Conservation (phyloP, 371 early-diverging fungal species). For the Mucor circinelloides region DNA sequence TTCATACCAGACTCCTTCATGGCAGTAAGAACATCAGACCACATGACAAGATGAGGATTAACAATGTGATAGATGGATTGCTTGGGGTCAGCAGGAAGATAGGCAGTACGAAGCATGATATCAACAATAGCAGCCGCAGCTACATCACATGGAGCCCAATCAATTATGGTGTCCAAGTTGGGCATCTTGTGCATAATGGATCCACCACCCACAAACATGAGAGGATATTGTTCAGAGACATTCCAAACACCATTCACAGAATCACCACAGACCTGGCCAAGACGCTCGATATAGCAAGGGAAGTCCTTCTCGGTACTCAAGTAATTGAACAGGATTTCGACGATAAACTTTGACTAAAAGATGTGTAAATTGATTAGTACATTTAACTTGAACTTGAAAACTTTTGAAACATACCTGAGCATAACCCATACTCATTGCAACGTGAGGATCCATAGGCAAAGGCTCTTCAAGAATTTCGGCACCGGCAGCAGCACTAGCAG, state of each 20-base stretch:
- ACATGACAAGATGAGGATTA: conserved; percentile 24
- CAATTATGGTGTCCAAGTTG: conserved; percentile 19
- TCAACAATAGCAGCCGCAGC: conserved; percentile 32
- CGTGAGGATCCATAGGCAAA: conserved; percentile 20
- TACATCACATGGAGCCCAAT: conserved; percentile 45
- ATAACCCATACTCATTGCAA: conserved; percentile 42
- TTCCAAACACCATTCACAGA: conserved; percentile 47
- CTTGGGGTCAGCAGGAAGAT: not conserved
- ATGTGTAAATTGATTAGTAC: no score
- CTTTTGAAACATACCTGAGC: no score
- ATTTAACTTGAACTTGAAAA: no score
- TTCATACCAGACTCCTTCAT: conserved; percentile 31
- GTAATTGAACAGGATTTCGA: conserved; percentile 31
- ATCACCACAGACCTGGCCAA: conserved; percentile 54
- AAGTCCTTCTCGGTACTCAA: conserved; percentile 30
- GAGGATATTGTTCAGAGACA: conserved; percentile 36
- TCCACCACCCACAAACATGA: conserved; percentile 43
- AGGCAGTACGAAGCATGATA: conserved; percentile 32
- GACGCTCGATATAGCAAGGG: conserved; percentile 43
- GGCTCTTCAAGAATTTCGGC: conserved; percentile 24
- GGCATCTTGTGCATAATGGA: conserved; percentile 31
- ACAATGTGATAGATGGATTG: conserved; percentile 38
- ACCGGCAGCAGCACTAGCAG: conserved; percentile 12
- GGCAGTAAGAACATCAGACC: conserved; percentile 27
- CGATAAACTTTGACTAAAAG: conserved; percentile 46